Conservation (phyloP, 495 filamentous ascomycete species). For the Peziza echinospora region DNA sequence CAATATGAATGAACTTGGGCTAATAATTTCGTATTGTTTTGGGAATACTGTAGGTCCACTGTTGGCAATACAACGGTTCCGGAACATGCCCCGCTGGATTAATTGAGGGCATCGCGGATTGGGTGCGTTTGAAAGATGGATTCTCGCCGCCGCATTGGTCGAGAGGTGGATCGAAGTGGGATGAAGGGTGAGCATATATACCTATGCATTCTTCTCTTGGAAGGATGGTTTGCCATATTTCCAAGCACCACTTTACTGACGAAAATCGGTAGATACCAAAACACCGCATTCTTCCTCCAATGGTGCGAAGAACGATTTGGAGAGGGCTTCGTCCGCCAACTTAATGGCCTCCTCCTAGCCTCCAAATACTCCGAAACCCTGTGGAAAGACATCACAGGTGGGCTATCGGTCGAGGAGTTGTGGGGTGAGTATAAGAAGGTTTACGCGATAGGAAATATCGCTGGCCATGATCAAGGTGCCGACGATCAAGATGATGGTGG, state of each 20-base stretch:
- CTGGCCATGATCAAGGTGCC: neutral
- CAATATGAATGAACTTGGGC: no score
- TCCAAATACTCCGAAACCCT: slow-evolving; percentile 33
- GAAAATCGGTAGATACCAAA: slow-evolving; percentile 36
- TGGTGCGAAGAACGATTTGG: slow-evolving; percentile 47
- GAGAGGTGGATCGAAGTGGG: slow-evolving; percentile 44
- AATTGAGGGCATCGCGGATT: slow-evolving; percentile 87
- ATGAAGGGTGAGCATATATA: slow-evolving; percentile 43
- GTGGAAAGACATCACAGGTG: slow-evolving; percentile 49
- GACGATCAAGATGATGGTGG: neutral
- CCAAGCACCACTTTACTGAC: neutral
- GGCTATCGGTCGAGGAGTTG: slow-evolving; percentile 39
- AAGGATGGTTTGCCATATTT: no score
- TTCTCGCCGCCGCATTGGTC: slow-evolving; percentile 74
- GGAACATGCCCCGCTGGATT: slow-evolving; percentile 51
- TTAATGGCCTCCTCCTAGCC: slow-evolving; percentile 50
- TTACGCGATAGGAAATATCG: slow-evolving; percentile 1
- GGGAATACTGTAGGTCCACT: slow-evolving; percentile 44
- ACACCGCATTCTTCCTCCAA: slow-evolving; percentile 78
- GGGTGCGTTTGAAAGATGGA: slow-evolving; percentile 56
- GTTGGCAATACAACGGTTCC: slow-evolving; percentile 61
- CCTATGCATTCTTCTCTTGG: neutral
- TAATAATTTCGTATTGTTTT: no score
- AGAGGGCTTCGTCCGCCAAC: slow-evolving; percentile 40
- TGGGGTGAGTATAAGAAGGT: slow-evolving; percentile 45